Base-by-base conservation (phyloP, 148 eudicot species). In the Polygonum maritimum region DNA sequence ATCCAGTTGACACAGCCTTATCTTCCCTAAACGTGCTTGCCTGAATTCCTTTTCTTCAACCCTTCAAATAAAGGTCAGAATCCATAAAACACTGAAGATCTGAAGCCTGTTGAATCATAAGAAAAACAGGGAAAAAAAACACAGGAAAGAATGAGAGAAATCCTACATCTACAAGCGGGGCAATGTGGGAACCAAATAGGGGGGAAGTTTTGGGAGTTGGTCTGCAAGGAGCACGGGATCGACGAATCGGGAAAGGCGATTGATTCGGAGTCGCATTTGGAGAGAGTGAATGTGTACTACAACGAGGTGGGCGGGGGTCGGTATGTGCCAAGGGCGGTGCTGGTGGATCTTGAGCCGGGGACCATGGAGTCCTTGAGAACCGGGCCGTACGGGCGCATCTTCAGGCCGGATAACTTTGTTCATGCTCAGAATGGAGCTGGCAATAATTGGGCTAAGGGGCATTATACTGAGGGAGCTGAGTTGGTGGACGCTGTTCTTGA, bases 401-500 rank as follows among this genome's bases (percentile, higher is more conserved):
- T 88, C 33, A 69, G 91, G 77, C 94, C 94, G 3, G 94, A 88
- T 81, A 90, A 90, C 74, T 88, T 90, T 51, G 88, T 90, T 6
- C 88, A 86, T 31, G 94, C 86, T 0, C 86, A 84, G 62, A 83
- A 79, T 75, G 94, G 89, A 0, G 94, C 91, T 31, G 91, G 91
- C 4, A 90, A 90, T 77, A 89, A 89, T 26, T 89, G 89, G 92
- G 92, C 92, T 41, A 89, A 87, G 69, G 93, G 90, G 4, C 93
- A 89, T 78, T 90, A 88, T 69, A 90, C 94, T 22, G 94, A 90
- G 45, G 94, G 94, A 48, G 94, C 94, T 69, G 94, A 90, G 69
- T 33, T 90, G 35, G 74, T 90, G 58, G 94, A 90, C 63, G 78
- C 91, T 57, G 91, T 90, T 60, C 94, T 90, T 76, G 94, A 90